Base-by-base conservation (phyloP, 768 basidiomycete genomes). In the Serendipita sp. region DNA sequence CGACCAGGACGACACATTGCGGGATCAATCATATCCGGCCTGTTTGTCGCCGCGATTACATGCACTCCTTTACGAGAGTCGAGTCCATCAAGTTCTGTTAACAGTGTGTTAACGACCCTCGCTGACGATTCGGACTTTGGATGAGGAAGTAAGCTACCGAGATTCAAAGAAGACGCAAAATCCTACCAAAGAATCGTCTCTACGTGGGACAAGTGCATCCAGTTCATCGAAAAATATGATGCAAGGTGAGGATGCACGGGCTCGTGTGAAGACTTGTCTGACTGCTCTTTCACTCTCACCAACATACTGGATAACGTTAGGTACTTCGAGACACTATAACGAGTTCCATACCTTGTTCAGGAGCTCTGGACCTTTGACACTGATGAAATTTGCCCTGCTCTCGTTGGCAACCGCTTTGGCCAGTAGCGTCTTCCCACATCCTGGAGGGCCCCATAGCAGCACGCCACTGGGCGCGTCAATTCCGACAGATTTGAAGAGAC, bases 401-500 rank as follows among this genome's bases (percentile, higher is more conserved):
- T 97, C 96, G 72, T 93, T 97, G 7, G 96, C 96, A 3, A 98
- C 95, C 0, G 95, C 96, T 72, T 97, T 98, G 0, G 96, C 96
- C n/a, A 99, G 77, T 34, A 99, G 72, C 0, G 96, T 99, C 76
- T 98, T 99, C 3, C 96, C 96, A 71, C 95, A 98, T 8, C 96
- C 96, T 0, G 96, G 95, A 30, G 96, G 96, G 35, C 96, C 96
- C 96, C 96, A 98, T n/a, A 98, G 75, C 38, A 98, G 76, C 2
- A 98, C 96, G 0, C 95, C 96, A 71, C 91, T 93, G 0, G 91
- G 85, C 0, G 91, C 89, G 35, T 86, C 84, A 67, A 99, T 92
- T 3, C 96, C 96, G 0, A 97, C 88, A 8, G 81, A 81, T 52
- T 76, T 83, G 75, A 99, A 99, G 2, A 98, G 73, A 70, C 92